Evolutionary conservation across 2,329 filamentous ascomycete species (phyloP).

Genomic region (Tolypocladium capitatum): DNA sequence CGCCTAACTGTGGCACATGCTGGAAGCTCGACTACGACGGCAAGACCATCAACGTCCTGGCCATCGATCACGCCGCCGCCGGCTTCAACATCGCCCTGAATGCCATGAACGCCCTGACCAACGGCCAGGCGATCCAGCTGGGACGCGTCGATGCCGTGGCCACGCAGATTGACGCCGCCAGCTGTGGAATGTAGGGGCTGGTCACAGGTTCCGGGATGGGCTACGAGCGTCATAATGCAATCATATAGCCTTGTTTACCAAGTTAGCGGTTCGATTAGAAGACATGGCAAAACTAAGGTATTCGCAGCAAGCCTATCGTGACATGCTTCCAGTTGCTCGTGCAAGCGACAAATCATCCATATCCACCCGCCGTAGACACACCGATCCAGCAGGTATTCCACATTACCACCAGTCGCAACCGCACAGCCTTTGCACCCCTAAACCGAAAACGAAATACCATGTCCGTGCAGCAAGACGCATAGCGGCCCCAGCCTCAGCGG

Average conservation of each 20-base stretch:
- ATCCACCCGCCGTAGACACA: neutral
- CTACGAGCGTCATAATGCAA: neutral
- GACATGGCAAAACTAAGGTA: neutral
- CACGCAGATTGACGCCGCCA: conserved; percentile 25
- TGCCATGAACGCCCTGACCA: conserved; percentile 43
- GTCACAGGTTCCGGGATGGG: neutral
- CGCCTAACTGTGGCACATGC: conserved; percentile 43
- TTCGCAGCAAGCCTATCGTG: neutral
- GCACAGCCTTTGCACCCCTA: neutral
- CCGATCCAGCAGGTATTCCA: neutral
- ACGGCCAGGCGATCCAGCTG: conserved; percentile 31
- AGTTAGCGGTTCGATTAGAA: neutral
- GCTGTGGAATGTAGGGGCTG: conserved; percentile 27
- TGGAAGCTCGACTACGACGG: conserved; percentile 40
- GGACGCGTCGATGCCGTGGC: conserved; percentile 39
- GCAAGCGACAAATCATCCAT: neutral
- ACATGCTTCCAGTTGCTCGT: neutral
- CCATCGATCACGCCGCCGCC: conserved; percentile 35
- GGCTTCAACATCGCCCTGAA: conserved; percentile 44
- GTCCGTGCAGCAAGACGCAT: neutral
- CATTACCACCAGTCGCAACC: neutral
- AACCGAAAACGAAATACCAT: too few species aligned
- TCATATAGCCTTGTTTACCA: neutral
- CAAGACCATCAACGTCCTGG: conserved; percentile 38
- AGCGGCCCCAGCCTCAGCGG: neutral